phyloP scores from a whole-genome alignment of 257 asterid species.

The Solanum tacnaense region DNA sequence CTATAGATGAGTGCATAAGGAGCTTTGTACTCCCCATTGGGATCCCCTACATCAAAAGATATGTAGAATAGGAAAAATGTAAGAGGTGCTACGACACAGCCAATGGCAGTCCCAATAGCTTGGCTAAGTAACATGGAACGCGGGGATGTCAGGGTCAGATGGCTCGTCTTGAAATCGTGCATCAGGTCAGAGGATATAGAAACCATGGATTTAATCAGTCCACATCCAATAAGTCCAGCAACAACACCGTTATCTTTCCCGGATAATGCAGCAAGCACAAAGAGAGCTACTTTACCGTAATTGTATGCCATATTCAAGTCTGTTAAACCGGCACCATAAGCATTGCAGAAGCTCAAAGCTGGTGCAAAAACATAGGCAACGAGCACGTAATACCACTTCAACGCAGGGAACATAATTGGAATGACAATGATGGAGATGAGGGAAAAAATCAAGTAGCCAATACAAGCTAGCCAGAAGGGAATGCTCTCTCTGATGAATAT shows the following conservation, averaged over 20 bases:
- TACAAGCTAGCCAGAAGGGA: constrained; percentile 52
- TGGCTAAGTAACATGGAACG: constrained; percentile 64
- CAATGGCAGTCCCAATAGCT: constrained; percentile 60
- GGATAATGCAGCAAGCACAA: constrained; percentile 39
- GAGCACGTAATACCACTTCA: constrained; percentile 54
- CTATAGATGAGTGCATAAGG: constrained; percentile 59
- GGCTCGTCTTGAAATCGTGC: constrained; percentile 73
- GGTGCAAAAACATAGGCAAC: constrained; percentile 56
- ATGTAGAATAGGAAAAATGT: constrained; percentile 60
- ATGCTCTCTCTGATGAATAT: constrained; percentile 50
- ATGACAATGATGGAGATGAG: constrained; percentile 36
- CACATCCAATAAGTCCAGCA: constrained; percentile 71
- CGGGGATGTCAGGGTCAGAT: constrained; percentile 65
- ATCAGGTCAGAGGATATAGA: constrained; percentile 53
- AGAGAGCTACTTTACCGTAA: constrained; percentile 71
- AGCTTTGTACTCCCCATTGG: constrained; percentile 49
- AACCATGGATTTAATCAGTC: constrained; percentile 55
- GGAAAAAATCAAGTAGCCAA: constrained; percentile 47
- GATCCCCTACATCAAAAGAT: constrained; percentile 52
- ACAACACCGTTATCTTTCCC: constrained; percentile 54
- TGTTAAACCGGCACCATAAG: constrained; percentile 64
- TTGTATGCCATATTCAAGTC: constrained; percentile 75
- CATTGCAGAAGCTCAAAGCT: constrained; percentile 62
- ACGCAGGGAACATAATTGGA: constrained; percentile 66
- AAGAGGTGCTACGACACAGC: constrained; percentile 62